Base-by-base conservation (phyloP, 169 alveolate species). In the Plasmodium falciparum region DNA sequence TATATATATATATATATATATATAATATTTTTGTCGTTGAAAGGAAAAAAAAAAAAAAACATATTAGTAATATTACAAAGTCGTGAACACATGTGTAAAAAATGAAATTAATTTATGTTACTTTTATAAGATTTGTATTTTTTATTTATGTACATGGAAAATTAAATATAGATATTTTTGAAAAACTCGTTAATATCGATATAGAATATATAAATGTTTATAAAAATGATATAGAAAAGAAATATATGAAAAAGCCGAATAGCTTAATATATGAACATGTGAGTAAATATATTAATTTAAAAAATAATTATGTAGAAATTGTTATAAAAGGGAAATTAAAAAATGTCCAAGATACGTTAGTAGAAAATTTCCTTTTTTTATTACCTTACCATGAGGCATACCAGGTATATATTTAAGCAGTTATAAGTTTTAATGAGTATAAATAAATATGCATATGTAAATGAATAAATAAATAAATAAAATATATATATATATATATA, bases 311-410 rank as follows among this genome's bases (percentile, higher is more conserved):
- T 71, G 90, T 80, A 7, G 73, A 80, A 67, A 58, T 43, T 13
- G 39, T 29, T 3, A 33, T 80, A 33, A 69, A 26, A 52, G 90
- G 83, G 20, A 29, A 52, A n/a, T 67, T 80, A 45, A 80, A 80
- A 71, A 80, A 67, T 71, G 39, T 17, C 22, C 26, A 66, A 13
- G 71, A 39, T 50, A n/a, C 29, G 3, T 3, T 8, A 22, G 73
- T 43, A n/a, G 66, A 80, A 13, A 80, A 17, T 24, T 67, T 80
- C 67, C 45, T 43, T 50, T 80, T 80, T 71, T 61, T 80, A 24
- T 29, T 80, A 17, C 90, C 90, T 5, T 80, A 80, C 72, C 90
- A 80, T 47, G 90, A 80, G 61, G 90, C 90, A 8, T 80, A 66
- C 22, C 90, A 80, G 75, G 90, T 80, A 45, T 70, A 8, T 47